Conservation (phyloP, 148 eudicot species). For the Rhododendron simsii region DNA sequence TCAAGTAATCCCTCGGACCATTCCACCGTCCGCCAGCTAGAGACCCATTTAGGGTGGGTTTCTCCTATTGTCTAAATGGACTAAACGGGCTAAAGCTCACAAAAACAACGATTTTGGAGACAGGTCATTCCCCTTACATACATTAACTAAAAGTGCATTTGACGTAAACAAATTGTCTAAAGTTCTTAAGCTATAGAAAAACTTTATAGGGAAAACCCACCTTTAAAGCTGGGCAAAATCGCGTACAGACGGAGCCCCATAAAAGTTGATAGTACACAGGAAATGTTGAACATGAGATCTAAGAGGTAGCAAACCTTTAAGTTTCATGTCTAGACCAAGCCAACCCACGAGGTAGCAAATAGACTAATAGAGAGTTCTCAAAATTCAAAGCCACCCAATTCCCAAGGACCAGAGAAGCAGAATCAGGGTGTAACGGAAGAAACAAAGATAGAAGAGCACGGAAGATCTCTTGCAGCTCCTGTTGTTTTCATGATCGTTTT, state of each 20-base stretch:
- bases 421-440: conserved; percentile 1
- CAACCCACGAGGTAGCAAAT: background rate
- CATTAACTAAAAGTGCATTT: background rate
- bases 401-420: background rate
- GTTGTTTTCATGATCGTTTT: conserved; percentile 26
- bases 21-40: background rate
- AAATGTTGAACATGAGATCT: too few relatives aligned
- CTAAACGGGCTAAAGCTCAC: background rate
- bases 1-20: background rate
- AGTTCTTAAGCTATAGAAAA: background rate
- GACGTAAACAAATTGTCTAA: too few relatives aligned
- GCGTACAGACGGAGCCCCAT: too few relatives aligned
- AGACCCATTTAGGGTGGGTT: background rate
- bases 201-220: background rate
- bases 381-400: background rate
- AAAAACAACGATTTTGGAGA: background rate
- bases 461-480: conserved; percentile 34
- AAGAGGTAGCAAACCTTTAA: background rate
- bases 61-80: background rate
- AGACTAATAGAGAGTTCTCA: background rate
- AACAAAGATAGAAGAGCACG: conserved; percentile 7
- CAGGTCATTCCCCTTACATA: background rate
- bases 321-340: background rate
- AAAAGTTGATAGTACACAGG: too few relatives aligned
- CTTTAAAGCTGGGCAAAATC: background rate